These are phyloP conservation scores for Thozetella sp. DNA, from an alignment of 495 filamentous ascomycete species.

Conservation along the genomic window DNA sequence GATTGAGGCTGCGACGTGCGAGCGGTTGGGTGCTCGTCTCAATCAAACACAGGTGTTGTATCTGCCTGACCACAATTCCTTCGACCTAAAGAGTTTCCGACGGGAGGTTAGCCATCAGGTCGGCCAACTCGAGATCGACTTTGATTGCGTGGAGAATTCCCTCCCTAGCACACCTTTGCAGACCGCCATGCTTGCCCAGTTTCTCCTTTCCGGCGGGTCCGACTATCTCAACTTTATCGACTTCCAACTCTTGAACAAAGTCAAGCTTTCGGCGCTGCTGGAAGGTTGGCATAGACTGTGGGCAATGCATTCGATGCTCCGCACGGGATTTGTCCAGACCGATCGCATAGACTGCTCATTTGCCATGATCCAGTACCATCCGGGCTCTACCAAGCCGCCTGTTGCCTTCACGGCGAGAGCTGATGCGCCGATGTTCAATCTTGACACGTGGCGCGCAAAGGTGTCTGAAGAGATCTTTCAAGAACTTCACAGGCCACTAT, in stretches of 20 bases:
- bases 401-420: neutral
- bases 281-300: constrained; percentile 59
- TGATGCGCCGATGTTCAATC: constrained; percentile 15
- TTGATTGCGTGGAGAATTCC: constrained; percentile 38
- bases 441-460: constrained; percentile 28
- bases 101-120: constrained; percentile 24
- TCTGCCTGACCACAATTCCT: constrained; percentile 30
- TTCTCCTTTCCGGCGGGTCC: constrained; percentile 51
- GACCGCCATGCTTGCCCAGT: constrained; percentile 63
- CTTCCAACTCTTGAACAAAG: constrained; percentile 34
- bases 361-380: constrained; percentile 63
- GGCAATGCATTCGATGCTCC: constrained; percentile 64
- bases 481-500: constrained; percentile 20
- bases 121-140: constrained; percentile 1
- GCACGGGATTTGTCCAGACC: constrained; percentile 68
- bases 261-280: constrained; percentile 28
- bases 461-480: constrained; percentile 10
- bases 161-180: constrained; percentile 69
- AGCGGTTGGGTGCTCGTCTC: constrained; percentile 39
- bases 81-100: constrained; percentile 43
- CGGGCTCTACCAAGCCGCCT: neutral
- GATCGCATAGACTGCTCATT: constrained; percentile 60
- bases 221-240: constrained; percentile 66
- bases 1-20: constrained; percentile 60
- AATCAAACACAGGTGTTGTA: neutral